Conservation (phyloP, 805 yeast genomes). For the Suhomyces kilbournensis region DNA sequence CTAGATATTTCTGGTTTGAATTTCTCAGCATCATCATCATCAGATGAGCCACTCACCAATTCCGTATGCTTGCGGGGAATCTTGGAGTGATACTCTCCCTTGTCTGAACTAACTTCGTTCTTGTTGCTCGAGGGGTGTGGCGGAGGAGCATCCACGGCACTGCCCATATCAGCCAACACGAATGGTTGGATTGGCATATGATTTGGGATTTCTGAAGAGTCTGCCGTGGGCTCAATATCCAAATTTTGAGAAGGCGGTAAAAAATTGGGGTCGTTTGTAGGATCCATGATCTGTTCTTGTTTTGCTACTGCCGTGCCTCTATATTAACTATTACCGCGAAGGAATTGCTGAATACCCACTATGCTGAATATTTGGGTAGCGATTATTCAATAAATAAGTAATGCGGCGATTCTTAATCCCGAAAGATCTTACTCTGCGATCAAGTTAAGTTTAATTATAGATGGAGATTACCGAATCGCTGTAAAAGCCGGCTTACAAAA, state of each 20-base stretch:
- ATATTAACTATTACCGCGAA: neutral
- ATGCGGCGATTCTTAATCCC: neutral
- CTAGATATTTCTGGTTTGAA: neutral
- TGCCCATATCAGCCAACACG: slow-evolving; percentile 71
- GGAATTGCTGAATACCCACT: neutral
- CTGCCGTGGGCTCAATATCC: slow-evolving; percentile 61
- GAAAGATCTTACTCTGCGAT: neutral
- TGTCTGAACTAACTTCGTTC: slow-evolving; percentile 7
- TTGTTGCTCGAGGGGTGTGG: slow-evolving; percentile 41
- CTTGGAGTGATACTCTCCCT: slow-evolving; percentile 27
- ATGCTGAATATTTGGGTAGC: neutral
- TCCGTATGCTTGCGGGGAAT: slow-evolving; percentile 60
- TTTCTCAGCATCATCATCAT: slow-evolving; percentile 27
- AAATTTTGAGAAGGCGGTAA: slow-evolving; percentile 76
- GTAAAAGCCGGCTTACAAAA: neutral
- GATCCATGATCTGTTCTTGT: slow-evolving; percentile 61
- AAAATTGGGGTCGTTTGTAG: slow-evolving; percentile 87
- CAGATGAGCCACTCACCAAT: slow-evolving; percentile 46
- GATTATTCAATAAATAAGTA: neutral
- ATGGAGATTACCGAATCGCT: neutral
- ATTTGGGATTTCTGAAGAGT: slow-evolving; percentile 66
- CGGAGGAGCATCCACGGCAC: slow-evolving; percentile 71
- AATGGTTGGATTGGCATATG: slow-evolving; percentile 74
- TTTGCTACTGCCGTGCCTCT: neutral
- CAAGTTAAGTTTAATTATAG: neutral